Percentiles rank a stretch among this genome's conserved stretches.
These are phyloP conservation scores for Viola odorata DNA, from an alignment of 345 rosid genomes.

Conservation along the genomic window DNA sequence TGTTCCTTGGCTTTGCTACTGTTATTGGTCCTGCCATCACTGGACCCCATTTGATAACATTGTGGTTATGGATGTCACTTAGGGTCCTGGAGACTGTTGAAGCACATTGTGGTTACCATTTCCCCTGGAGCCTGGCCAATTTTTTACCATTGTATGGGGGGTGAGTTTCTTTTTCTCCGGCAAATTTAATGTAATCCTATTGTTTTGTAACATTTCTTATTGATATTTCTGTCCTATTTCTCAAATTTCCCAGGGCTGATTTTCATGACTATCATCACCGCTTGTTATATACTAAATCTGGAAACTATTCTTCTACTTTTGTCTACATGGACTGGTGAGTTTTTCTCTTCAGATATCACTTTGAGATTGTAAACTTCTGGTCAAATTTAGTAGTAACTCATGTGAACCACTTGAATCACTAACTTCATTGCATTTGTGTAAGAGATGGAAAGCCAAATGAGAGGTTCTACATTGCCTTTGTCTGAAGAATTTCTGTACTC, in stretches of 20 bases:
- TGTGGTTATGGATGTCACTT: slow-evolving; percentile 92
- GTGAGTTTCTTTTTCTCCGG: slow-evolving; percentile 37
- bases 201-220: slow-evolving; percentile 4
- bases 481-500: slow-evolving; percentile 2
- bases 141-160: slow-evolving; percentile 94
- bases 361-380: too few species aligned
- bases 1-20: slow-evolving; percentile 94
- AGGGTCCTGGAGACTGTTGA: slow-evolving; percentile 96
- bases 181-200: not conserved
- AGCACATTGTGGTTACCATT: slow-evolving; percentile 98
- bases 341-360: not conserved
- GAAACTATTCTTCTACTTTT: slow-evolving; percentile 93
- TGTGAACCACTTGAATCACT: not conserved
- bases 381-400: not conserved
- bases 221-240: slow-evolving; percentile 4
- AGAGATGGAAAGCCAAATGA: not conserved
- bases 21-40: slow-evolving; percentile 92
- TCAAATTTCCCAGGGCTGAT: slow-evolving; percentile 63
- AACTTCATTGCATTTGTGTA: not conserved
- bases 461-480: not conserved
- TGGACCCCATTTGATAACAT: slow-evolving; percentile 86
- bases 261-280: slow-evolving; percentile 99
- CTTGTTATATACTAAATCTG: slow-evolving; percentile 88
- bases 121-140: slow-evolving; percentile 96
- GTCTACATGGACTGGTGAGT: slow-evolving; percentile 94